These are phyloP conservation scores for Austroboletus olivaceoglutinosus DNA, from an alignment of 1,284 basidiomycete genomes.

Conservation along the genomic window DNA sequence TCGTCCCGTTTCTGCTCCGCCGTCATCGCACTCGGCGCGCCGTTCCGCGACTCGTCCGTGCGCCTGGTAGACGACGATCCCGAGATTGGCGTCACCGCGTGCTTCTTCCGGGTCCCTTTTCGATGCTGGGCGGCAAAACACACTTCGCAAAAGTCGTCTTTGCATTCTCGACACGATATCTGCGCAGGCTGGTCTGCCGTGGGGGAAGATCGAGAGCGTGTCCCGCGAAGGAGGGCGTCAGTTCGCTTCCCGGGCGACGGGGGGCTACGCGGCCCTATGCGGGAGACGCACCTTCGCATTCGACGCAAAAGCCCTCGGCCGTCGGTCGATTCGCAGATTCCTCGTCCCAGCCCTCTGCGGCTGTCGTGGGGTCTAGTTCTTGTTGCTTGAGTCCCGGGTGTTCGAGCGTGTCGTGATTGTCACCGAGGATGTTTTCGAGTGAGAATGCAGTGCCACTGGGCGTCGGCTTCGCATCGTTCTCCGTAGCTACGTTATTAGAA, in stretches of 20 bases:
- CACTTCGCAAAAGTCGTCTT: conserved; percentile 74
- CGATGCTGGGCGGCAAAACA: conserved; percentile 80
- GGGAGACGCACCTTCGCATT: conserved; percentile 71
- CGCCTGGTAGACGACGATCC: conserved; percentile 12
- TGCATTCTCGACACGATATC: conserved; percentile 65
- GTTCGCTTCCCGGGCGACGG: no score
- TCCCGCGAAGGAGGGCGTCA: no score
- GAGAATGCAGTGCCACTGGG: conserved; percentile 42
- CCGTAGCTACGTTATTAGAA: conserved; percentile 12
- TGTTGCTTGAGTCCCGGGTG: conserved; percentile 44
- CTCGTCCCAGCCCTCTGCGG: conserved; percentile 62
- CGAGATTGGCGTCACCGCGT: conserved; percentile 52
- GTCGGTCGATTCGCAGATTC: conserved; percentile 48
- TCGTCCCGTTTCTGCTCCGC: conserved; percentile 11
- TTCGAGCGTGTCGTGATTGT: conserved; percentile 58
- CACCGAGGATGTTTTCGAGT: conserved; percentile 62
- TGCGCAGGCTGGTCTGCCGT: conserved; percentile 74
- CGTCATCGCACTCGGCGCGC: neutral
- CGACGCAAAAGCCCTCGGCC: conserved; percentile 69
- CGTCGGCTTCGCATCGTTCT: conserved; percentile 7
- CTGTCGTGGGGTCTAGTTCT: conserved; percentile 20
- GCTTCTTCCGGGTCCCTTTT: conserved; percentile 70
- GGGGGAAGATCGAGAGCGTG: no score
- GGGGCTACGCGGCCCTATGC: no score
- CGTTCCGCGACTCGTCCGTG: conserved; percentile 25